Percentiles rank a stretch among this genome's conserved stretches.
phyloP scores from a whole-genome alignment of 2,329 filamentous ascomycete genomes.

The Fusarium aywerte region DNA sequence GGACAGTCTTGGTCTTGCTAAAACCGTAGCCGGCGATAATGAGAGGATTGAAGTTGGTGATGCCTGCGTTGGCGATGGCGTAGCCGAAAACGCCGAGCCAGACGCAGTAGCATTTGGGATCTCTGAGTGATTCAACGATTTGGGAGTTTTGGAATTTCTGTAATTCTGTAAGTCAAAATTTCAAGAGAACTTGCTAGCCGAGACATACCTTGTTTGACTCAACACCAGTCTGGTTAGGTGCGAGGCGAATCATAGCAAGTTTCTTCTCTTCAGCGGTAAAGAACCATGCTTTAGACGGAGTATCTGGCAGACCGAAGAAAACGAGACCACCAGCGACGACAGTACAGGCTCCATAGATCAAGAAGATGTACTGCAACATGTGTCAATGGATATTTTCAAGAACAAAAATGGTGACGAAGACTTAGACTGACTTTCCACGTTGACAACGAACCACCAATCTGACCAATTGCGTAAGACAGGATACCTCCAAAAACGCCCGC shows the following conservation, averaged over 20 bases:
- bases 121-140: conserved; percentile 35
- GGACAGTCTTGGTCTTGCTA: conserved; percentile 42
- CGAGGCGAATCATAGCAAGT: not conserved
- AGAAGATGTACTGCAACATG: conserved; percentile 28
- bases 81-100: conserved; percentile 61
- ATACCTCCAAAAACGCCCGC: conserved; percentile 49
- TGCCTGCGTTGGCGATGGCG: conserved; percentile 74
- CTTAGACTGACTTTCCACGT: conserved; percentile 34
- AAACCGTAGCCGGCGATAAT: conserved; percentile 67
- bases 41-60: conserved; percentile 70
- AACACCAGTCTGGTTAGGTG: not conserved
- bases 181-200: no score
- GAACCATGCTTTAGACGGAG: conserved; percentile 19
- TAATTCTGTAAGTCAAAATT: rapidly evolving
- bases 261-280: not conserved
- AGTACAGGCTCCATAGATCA: conserved; percentile 41
- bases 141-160: conserved; percentile 36
- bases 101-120: conserved; percentile 43
- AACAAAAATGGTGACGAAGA: rapidly evolving
- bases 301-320: conserved; percentile 8
- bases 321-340: not conserved
- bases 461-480: conserved; percentile 46
- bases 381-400: no score
- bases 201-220: conserved; percentile 12
- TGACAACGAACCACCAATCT: conserved; percentile 42